A percentile compares a stretch with the other conserved stretches of the same genome.
Conservation (phyloP, 495 filamentous ascomycete species). For the Chaetomium fimeti region DNA sequence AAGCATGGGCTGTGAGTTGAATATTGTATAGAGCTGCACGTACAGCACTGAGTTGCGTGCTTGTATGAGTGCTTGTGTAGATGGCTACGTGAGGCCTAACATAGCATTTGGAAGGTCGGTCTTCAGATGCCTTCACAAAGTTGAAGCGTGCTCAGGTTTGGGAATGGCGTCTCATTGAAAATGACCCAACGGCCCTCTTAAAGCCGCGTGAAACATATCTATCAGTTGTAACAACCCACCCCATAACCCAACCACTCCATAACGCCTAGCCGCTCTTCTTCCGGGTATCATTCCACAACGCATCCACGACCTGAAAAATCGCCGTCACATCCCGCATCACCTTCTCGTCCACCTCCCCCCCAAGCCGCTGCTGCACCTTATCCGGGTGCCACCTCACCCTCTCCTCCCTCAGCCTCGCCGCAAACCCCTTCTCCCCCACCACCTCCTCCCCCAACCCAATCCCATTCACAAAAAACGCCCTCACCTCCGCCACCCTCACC, state of each 20-base stretch:
- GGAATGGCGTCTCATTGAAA: too few species aligned
- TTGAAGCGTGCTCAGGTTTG: too few species aligned
- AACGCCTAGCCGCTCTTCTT: conserved; percentile 32
- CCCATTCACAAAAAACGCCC: conserved; percentile 46
- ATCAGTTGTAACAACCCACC: background rate
- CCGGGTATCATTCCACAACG: conserved; percentile 66
- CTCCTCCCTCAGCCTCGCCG: conserved; percentile 72
- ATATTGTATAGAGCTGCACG: too few species aligned
- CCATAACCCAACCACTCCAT: background rate
- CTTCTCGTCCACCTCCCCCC: conserved; percentile 61
- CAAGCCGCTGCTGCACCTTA: conserved; percentile 90
- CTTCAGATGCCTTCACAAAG: too few species aligned
- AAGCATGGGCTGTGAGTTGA: too few species aligned
- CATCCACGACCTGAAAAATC: conserved; percentile 88
- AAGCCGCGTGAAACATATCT: background rate
- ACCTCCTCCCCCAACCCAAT: conserved; percentile 58
- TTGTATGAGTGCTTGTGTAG: too few species aligned
- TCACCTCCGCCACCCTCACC: conserved; percentile 34
- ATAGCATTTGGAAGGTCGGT: too few species aligned
- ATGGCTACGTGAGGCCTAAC: too few species aligned
- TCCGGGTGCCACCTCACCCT: conserved; percentile 96
- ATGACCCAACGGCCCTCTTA: background rate
- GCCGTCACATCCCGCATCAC: conserved; percentile 76
- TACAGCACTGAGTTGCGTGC: too few species aligned
- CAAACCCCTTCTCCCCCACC: conserved; percentile 58